phyloP scores from a whole-genome alignment of 1,284 basidiomycete species.

The Mrakiaceae sp. region DNA sequence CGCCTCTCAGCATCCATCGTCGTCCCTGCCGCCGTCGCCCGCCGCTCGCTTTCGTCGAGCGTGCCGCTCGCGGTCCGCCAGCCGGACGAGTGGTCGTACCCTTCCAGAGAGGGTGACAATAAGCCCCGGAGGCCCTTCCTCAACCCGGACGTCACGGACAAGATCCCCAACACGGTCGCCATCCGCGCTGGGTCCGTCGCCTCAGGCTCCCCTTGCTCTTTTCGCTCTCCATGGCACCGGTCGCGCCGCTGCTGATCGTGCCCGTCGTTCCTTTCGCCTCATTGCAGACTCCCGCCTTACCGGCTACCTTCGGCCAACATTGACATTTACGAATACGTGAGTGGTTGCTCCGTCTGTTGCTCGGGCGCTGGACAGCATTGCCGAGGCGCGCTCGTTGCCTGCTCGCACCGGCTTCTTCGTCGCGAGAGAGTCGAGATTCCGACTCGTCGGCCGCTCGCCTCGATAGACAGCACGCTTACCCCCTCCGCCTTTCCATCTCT shows the following conservation, averaged over 20 bases:
- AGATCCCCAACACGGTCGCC: constrained; percentile 15
- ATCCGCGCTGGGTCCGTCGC: constrained; percentile 6
- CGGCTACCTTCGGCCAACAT: constrained; percentile 11
- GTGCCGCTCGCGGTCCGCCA: not conserved
- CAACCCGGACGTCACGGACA: constrained; percentile 12
- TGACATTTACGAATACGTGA: constrained; percentile 10
- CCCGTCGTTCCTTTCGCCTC: not conserved
- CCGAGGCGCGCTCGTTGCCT: too few species aligned
- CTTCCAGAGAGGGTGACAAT: constrained; percentile 14
- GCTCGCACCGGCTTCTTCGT: not conserved
- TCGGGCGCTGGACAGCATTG: too few species aligned
- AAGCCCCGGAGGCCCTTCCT: constrained; percentile 15
- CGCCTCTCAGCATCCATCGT: not conserved
- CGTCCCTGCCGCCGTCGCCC: not conserved
- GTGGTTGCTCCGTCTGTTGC: not conserved
- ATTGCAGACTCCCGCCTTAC: constrained; percentile 10
- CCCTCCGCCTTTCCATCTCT: not conserved
- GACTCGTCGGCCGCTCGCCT: too few species aligned
- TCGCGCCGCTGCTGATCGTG: not conserved
- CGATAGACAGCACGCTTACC: not conserved
- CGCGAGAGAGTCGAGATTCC: too few species aligned
- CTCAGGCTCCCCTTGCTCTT: not conserved
- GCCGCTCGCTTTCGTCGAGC: not conserved
- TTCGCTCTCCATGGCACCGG: not conserved
- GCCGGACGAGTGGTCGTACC: constrained; percentile 16